Conservation (phyloP, 2,329 filamentous ascomycete genomes). For the Aspergillus fijiensis region DNA sequence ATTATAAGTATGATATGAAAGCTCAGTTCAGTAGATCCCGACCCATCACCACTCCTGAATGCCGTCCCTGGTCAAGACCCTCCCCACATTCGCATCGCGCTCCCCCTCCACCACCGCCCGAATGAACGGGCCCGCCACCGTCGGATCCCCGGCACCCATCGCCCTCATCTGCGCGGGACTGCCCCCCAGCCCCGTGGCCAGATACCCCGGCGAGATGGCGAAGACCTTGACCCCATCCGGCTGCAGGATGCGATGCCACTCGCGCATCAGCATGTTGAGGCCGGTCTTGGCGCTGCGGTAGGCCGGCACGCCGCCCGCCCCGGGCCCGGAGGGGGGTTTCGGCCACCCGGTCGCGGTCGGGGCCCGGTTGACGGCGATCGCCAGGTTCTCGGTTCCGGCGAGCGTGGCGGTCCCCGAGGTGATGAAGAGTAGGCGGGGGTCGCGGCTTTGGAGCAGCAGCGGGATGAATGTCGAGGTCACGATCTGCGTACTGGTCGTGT, state of each 20-base stretch:
- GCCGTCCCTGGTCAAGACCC: constrained; percentile 29
- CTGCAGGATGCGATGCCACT: constrained; percentile 45
- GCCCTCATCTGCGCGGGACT: constrained; percentile 25
- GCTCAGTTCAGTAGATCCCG: too few relatives aligned
- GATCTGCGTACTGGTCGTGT: constrained; percentile 51
- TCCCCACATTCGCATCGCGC: constrained; percentile 44
- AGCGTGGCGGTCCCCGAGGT: constrained; percentile 46
- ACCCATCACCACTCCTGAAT: constrained; percentile 17
- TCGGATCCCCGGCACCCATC: constrained; percentile 34
- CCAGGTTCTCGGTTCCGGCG: constrained; percentile 18
- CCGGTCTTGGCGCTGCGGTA: constrained; percentile 48
- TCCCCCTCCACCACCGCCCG: constrained; percentile 43
- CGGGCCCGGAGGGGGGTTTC: constrained; percentile 27
- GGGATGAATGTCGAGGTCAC: constrained; percentile 51
- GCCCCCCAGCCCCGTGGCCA: constrained; percentile 50
- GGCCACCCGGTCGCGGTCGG: constrained; percentile 43
- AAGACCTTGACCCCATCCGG: constrained; percentile 55
- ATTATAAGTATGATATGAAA: too few relatives aligned
- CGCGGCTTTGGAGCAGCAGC: constrained; percentile 46
- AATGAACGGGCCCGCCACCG: constrained; percentile 42
- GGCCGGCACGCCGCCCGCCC: constrained; percentile 15
- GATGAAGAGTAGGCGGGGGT: constrained; percentile 51
- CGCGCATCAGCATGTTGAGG: constrained; percentile 52
- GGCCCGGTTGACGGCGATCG: constrained; percentile 1
- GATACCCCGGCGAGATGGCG: constrained; percentile 49